These are phyloP conservation scores for Phialophora expanda DNA, from an alignment of 2,329 filamentous ascomycete species.

Conservation along the genomic window DNA sequence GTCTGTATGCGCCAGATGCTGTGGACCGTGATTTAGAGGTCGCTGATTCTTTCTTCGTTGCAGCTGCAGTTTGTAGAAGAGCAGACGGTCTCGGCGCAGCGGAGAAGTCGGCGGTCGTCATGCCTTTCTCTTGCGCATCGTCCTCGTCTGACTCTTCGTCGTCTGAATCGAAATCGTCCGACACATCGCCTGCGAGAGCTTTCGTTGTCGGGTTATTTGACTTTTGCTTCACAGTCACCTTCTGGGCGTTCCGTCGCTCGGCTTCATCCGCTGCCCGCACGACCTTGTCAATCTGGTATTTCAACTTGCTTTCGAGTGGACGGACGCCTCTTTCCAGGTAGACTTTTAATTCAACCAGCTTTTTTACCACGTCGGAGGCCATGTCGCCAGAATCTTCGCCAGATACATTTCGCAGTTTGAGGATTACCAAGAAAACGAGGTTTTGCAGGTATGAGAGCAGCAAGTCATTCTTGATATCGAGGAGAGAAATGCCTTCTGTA, in stretches of 20 bases:
- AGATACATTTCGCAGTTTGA: conserved; percentile 69
- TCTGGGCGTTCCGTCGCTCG: conserved; percentile 53
- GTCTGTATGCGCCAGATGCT: conserved; percentile 75
- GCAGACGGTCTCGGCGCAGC: conserved; percentile 29
- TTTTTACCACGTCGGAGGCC: conserved; percentile 74
- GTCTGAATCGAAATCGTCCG: conserved; percentile 48
- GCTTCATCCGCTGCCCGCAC: conserved; percentile 82
- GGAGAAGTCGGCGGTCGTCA: conserved; percentile 54
- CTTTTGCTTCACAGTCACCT: conserved; percentile 43
- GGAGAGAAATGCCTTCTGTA: conserved; percentile 82
- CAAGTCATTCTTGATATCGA: conserved; percentile 97
- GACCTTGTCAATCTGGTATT: conserved; percentile 96
- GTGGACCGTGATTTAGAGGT: conserved; percentile 19
- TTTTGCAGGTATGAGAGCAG: conserved; percentile 95
- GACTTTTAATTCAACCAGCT: conserved; percentile 87
- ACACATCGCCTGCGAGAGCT: conserved; percentile 44
- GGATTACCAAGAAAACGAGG: conserved; percentile 81
- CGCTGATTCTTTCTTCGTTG: conserved; percentile 9
- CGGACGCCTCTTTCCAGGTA: conserved; percentile 92
- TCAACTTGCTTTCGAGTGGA: conserved; percentile 85
- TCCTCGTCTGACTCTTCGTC: conserved; percentile 51
- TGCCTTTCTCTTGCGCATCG: conserved; percentile 64
- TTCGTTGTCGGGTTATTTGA: conserved; percentile 42
- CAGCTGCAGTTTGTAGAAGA: conserved; percentile 26
- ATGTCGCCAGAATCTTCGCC: conserved; percentile 46